Evolutionary conservation across 441 rosid species (phyloP), one percentile per base, ranked within the genome.

Genomic region (Mallotus repandus): DNA sequence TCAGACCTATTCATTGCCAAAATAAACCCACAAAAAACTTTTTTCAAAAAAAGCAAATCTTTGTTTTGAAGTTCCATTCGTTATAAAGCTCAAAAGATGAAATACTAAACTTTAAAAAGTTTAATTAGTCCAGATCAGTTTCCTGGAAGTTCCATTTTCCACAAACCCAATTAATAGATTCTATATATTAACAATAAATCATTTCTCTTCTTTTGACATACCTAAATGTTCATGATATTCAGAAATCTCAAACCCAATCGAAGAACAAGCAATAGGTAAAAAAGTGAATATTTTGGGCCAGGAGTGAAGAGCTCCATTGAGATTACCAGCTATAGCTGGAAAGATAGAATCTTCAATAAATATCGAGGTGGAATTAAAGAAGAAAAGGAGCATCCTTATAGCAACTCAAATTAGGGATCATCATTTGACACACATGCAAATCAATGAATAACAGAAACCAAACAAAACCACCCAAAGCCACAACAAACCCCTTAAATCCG

Each of bases 371-470:
- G 59, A 74, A 76, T 69, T 71, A 70, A 38, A 55, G 25, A 76
- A 43, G 58, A 49, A 71, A 74, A 69, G 38, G 55, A 15, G 38
- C 50, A 25, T 41, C 48, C 22, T 66, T 52, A 35, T 1, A 63
- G 25, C 19, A 54, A 54, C 32, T 61, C 48, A 70, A 57, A 78
- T 68, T 74, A 73, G 68, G 73, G 60, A 21, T 45, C 68, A 29
- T 18, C 64, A 38, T 38, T 60, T 63, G 43, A 63, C 48, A 64
- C 32, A 38, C 66, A 6, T 13, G 55, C 16, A 64, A 69, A 65
- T 53, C 45, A 49, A 54, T 5, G 5, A 54, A 73, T 19, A 68
- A 55, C 49, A 25, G 19, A 69, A 18, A 3, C 63, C 50, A 59
- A 73, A 59, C 54, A 57, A 7, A 35, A 57, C 16, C 49, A 63